phyloP scores from a whole-genome alignment of 306 rosid species.

The Hippophae tibetana region DNA sequence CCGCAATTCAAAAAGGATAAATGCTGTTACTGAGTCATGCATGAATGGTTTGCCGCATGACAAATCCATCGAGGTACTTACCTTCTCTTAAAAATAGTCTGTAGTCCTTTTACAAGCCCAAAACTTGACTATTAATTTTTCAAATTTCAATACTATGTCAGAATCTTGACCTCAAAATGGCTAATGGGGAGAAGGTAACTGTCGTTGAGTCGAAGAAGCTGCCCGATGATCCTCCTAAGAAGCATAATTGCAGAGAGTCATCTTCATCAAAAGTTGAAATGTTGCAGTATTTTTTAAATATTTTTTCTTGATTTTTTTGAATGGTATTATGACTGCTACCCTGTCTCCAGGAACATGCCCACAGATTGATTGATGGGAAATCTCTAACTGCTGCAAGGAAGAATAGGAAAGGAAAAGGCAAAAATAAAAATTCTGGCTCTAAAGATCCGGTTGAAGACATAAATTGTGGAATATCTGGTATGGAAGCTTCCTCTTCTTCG shows the following conservation, averaged over 20 bases:
- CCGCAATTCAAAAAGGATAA: conserved; percentile 45
- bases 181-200: conserved; percentile 35
- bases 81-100: conserved; percentile 13
- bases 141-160: conserved; percentile 32
- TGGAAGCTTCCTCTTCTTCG: conserved; percentile 35
- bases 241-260: conserved; percentile 29
- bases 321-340: conserved; percentile 41
- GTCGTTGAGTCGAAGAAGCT: conserved; percentile 26
- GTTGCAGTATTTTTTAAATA: conserved; percentile 27
- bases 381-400: conserved; percentile 47
- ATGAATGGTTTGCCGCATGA: conserved; percentile 25
- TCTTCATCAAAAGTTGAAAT: conserved; percentile 35
- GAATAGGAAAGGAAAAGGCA: conserved; percentile 54
- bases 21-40: conserved; percentile 30
- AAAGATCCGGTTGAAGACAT: conserved; percentile 23
- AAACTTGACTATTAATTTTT: conserved; percentile 11
- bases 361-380: conserved; percentile 35
- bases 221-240: conserved; percentile 28
- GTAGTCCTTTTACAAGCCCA: conserved; percentile 19
- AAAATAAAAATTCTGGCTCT: conserved; percentile 33
- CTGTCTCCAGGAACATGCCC: conserved; percentile 54
- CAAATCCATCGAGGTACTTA: conserved; percentile 42
- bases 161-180: conserved; percentile 37
- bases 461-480: conserved; percentile 25
- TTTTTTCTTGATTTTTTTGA: conserved; percentile 31